Percentiles rank a stretch among this genome's conserved stretches.
These are phyloP conservation scores for Alternaria atra DNA, from an alignment of 2,329 filamentous ascomycete genomes.

Conservation along the genomic window DNA sequence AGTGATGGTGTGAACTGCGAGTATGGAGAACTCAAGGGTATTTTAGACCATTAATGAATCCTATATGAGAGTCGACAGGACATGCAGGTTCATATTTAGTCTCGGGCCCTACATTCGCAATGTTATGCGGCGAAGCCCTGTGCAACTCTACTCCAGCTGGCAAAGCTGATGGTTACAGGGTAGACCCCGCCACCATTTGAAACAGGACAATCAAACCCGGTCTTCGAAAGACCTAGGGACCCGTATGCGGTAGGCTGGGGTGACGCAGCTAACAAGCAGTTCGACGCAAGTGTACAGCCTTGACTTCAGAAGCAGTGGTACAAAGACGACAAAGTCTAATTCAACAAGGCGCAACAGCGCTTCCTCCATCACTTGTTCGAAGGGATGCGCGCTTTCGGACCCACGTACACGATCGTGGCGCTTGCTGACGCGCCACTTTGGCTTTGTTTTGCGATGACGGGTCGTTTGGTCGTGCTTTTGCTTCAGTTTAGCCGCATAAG, in stretches of 20 bases:
- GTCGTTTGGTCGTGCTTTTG: constrained; percentile 20
- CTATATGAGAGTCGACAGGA: constrained; percentile 20
- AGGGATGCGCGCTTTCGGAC: constrained; percentile 8
- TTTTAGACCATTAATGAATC: constrained; percentile 18
- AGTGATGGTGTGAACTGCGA: constrained; percentile 6
- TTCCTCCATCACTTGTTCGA: neutral
- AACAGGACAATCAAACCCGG: constrained; percentile 39
- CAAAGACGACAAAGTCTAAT: constrained; percentile 12
- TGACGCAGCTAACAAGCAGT: constrained; percentile 30
- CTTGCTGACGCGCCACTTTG: constrained; percentile 18
- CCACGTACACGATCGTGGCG: constrained; percentile 13
- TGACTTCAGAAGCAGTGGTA: constrained; percentile 9
- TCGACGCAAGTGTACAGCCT: constrained; percentile 18
- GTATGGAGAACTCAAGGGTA: constrained; percentile 9
- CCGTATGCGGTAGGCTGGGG: constrained; percentile 28
- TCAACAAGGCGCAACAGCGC: constrained; percentile 8
- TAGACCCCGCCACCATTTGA: constrained; percentile 31
- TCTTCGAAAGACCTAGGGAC: constrained; percentile 23
- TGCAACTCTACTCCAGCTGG: constrained; percentile 29
- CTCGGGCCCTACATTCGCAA: constrained; percentile 26
- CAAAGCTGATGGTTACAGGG: constrained; percentile 25
- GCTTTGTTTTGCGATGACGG: constrained; percentile 10
- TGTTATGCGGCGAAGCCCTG: constrained; percentile 36
- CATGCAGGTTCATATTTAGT: constrained; percentile 26
- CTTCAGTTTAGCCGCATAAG: constrained; percentile 18